A percentile compares a stretch with the other conserved stretches of the same genome.
Conservation (phyloP, 768 basidiomycete genomes). For the Leucocoprinus leucothites region DNA sequence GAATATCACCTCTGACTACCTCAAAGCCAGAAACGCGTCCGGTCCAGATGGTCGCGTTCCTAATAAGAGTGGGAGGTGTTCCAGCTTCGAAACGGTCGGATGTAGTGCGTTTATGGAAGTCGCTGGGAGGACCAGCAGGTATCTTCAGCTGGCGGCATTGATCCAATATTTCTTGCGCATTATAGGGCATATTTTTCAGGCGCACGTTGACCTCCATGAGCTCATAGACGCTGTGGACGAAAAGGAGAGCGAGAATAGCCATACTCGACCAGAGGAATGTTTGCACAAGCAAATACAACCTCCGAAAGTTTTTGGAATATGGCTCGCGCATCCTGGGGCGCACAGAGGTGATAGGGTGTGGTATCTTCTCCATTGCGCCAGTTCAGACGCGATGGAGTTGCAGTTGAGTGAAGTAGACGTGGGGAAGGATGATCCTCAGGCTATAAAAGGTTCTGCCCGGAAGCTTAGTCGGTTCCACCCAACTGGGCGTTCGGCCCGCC, state of each 20-base stretch:
- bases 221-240: neutral
- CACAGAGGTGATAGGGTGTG: constrained; percentile 18
- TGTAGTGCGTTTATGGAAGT: constrained; percentile 34
- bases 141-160: constrained; percentile 48
- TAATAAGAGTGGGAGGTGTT: constrained; percentile 61
- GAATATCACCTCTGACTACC: constrained; percentile 53
- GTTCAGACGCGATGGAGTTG: neutral
- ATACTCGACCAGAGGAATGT: neutral
- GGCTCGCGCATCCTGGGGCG: neutral
- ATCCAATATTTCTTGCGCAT: constrained; percentile 41
- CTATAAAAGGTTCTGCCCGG: too few species aligned
- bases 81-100: constrained; percentile 66
- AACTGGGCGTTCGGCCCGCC: neutral
- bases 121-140: constrained; percentile 41
- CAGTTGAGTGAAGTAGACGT: too few species aligned
- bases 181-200: constrained; percentile 27
- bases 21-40: constrained; percentile 52
- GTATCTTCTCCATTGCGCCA: constrained; percentile 29
- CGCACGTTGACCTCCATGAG: neutral
- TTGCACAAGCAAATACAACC: neutral
- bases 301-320: neutral
- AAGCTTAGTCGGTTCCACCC: neutral
- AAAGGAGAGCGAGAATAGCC: constrained; percentile 11
- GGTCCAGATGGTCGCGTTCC: constrained; percentile 70
- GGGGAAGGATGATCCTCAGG: neutral